Conservation (phyloP, 179 eudicot species). For the Heliamphora pulchella region DNA sequence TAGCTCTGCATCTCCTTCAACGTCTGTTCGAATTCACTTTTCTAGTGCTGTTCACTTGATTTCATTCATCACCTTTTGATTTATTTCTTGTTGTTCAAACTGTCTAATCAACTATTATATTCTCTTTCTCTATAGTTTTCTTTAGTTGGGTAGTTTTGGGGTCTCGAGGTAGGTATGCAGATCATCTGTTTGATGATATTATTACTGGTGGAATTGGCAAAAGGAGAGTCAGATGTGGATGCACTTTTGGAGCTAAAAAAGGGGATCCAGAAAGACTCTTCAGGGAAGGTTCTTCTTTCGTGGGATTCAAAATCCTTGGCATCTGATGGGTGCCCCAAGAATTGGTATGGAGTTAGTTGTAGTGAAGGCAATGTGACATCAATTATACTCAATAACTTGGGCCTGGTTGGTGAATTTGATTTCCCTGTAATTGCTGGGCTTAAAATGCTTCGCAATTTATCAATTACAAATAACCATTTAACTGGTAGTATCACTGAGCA, state of each 20-base stretch:
- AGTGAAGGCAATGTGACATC: slow-evolving; percentile 41
- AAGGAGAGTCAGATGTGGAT: slow-evolving; percentile 40
- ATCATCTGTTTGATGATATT: slow-evolving; percentile 33
- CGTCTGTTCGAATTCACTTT: too few species aligned
- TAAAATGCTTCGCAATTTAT: slow-evolving; percentile 37
- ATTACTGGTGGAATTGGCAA: slow-evolving; percentile 29
- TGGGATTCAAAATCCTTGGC: slow-evolving; percentile 51
- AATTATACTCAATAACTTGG: slow-evolving; percentile 33
- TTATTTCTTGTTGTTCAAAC: too few species aligned
- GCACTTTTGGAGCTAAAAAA: slow-evolving; percentile 54
- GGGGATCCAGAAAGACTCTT: slow-evolving; percentile 38
- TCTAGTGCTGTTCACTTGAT: too few species aligned
- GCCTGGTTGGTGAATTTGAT: slow-evolving; percentile 40
- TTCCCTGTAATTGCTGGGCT: slow-evolving; percentile 33
- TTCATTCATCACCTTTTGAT: too few species aligned
- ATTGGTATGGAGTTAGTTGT: slow-evolving; percentile 60
- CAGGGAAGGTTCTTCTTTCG: slow-evolving; percentile 33
- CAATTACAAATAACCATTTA: slow-evolving; percentile 41
- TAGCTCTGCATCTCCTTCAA: too few species aligned
- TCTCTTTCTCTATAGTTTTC: neutral
- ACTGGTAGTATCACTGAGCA: slow-evolving; percentile 32
- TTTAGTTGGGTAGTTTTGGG: neutral
- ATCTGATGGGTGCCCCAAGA: slow-evolving; percentile 55
- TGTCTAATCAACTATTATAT: too few species aligned
- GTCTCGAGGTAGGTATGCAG: slow-evolving; percentile 36